Evolutionary conservation across 2,329 filamentous ascomycete genomes (phyloP), one percentile per base, ranked within the genome.

Genomic region (Trichophaea hybrida): DNA sequence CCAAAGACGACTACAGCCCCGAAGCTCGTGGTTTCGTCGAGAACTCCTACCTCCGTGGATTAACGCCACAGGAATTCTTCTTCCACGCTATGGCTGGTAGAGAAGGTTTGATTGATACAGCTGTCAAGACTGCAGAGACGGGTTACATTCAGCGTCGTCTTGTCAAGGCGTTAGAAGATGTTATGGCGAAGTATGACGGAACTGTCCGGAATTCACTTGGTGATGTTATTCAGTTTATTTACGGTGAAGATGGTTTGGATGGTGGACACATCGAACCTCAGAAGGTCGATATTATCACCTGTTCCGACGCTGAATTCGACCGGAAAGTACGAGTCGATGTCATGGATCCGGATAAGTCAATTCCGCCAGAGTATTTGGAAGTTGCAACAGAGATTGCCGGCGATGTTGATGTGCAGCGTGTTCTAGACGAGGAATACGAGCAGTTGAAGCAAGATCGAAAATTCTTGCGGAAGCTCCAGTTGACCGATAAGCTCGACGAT

Each of bases 71-170:
- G 0, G 93, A 98, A 68, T 98, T 98, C 75, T 98, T 96, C 77
- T 98, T 98, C 80, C 93, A 98, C 80, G 93, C 93, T 71, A 98
- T 98, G 93, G 93, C 93, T 78, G 93, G 93, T 88, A 84, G 93
- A 77, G 93, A 98, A 75, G 93, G 93, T 94, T 79, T 98, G 58
- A 98, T 98, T 69, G 93, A 98, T 79, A 98, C 93, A 56, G 93
- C 93, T 66, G 94, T 98, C 75, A 98, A 98, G 80, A 98, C 93
- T 66, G 93, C 93, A 17, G 94, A 98, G 74, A 98, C 94, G 60
- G 93, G 93, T 75, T 98, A 98, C 73, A 98, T 98, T 66, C 94
- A 98, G 74, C 88, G 93, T 75, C 89, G 94, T 77, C 80, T 98
- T 50, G 93, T 98, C 70, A 98, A 98, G 75, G 94, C 94, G 8